Evolutionary conservation across 345 rosid genomes (phyloP).

Genomic region (Durio zibethinus): DNA sequence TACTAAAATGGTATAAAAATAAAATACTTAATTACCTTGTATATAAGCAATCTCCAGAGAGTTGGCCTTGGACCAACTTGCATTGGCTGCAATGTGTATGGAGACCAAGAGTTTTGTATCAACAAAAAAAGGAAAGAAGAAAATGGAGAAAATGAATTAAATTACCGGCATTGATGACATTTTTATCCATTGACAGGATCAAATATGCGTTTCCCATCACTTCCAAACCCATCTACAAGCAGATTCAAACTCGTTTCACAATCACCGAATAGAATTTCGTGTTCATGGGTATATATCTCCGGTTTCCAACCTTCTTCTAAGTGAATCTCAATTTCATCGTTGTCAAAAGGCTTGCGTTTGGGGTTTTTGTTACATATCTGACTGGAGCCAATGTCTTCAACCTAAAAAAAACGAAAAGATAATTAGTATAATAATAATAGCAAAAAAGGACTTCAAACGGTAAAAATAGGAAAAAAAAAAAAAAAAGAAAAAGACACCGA

Average conservation of each 20-base stretch:
- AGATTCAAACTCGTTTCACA: conserved; percentile 17
- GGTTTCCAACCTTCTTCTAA: conserved; percentile 26
- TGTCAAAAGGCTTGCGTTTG: not conserved
- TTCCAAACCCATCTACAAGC: conserved; percentile 25
- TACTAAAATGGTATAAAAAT: not conserved
- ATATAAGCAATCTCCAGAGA: conserved; percentile 41
- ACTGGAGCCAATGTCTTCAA: conserved; percentile 25
- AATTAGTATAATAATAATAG: not conserved
- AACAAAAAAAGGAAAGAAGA: conserved; percentile 8
- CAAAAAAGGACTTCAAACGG: not conserved
- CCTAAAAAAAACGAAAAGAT: conserved; percentile 8
- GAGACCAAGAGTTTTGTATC: conserved; percentile 34
- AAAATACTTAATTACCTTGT: conserved; percentile 21
- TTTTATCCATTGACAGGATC: conserved; percentile 26
- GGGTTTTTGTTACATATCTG: conserved; percentile 15
- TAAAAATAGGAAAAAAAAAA: not conserved
- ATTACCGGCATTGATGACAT: conserved; percentile 45
- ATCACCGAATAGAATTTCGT: conserved; percentile 31
- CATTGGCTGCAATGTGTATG: conserved; percentile 36
- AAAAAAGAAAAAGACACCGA: conserved; percentile 15
- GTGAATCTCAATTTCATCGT: conserved; percentile 11
- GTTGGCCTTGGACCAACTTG: conserved; percentile 30
- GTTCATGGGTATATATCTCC: conserved; percentile 29
- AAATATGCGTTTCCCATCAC: conserved; percentile 30
- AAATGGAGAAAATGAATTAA: not conserved